phyloP scores from a whole-genome alignment of 352 stramenopile species.

The Pythium dissotocum region DNA sequence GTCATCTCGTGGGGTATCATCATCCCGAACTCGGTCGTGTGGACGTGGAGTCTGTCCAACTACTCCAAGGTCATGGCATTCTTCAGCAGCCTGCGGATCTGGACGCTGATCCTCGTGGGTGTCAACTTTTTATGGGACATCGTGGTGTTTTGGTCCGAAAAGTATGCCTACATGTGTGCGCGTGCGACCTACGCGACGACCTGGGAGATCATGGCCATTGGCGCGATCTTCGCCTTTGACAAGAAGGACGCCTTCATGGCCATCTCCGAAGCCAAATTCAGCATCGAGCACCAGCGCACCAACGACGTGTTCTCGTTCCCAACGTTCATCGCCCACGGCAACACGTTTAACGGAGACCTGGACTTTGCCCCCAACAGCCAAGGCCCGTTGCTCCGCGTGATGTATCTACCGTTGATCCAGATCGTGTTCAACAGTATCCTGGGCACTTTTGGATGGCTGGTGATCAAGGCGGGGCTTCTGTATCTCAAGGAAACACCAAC shows the following conservation, averaged over 20 bases:
- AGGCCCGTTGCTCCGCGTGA: slow-evolving; percentile 17
- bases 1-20: slow-evolving; percentile 18
- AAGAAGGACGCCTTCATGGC: slow-evolving; percentile 17
- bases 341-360: slow-evolving; percentile 31
- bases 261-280: slow-evolving; percentile 32
- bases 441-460: neutral
- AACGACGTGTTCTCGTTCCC: slow-evolving; percentile 27
- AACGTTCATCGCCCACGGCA: slow-evolving; percentile 23
- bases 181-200: slow-evolving; percentile 26
- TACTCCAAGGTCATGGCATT: slow-evolving; percentile 12
- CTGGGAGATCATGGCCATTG: slow-evolving; percentile 28
- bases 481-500: neutral
- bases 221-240: slow-evolving; percentile 19
- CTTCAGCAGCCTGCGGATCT: slow-evolving; percentile 9
- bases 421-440: slow-evolving; percentile 8
- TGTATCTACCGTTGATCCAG: slow-evolving; percentile 22
- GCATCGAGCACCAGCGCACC: slow-evolving; percentile 31
- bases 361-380: slow-evolving; percentile 20
- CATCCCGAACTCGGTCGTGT: slow-evolving; percentile 21
- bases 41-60: slow-evolving; percentile 20
- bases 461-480: slow-evolving; percentile 4
- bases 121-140: slow-evolving; percentile 23
- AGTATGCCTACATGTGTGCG: slow-evolving; percentile 15
- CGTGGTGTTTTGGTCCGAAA: slow-evolving; percentile 8
- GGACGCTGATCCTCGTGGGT: slow-evolving; percentile 18